Base-by-base conservation (phyloP, 768 basidiomycete genomes). In the Termitomyces sp. region DNA sequence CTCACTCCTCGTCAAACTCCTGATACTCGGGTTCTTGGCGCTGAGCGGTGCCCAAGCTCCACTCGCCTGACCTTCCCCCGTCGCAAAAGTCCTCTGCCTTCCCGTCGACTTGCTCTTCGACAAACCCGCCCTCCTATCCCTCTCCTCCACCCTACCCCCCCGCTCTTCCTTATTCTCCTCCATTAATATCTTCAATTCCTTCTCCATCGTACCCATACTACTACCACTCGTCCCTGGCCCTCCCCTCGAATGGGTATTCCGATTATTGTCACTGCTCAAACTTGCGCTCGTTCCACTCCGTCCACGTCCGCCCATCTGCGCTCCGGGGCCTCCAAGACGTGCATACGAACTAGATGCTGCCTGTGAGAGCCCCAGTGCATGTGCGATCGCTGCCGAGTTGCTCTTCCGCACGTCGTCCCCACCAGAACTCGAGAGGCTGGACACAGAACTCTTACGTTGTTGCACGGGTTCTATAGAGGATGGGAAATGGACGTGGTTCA, bases 171-270 rank as follows among this genome's bases (percentile, higher is more conserved):
- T 52, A n/a, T 48, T 53, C 36, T 80, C 76, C 60, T 80, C 78
- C 60, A 83, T 67, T 52, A 84, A 67, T 8, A 74, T 76, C 61
- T 80, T 82, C 76, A 86, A 73, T 33, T 79, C 78, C 48, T 47
- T 52, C 56, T 65, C 66, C 60, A 66, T 51, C 32, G 36, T 49
- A 13, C 70, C 67, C 48, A 60, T 60, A 41, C 61, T 58, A 60
- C 66, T 60, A 55, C 57, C 53, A 52, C 38, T 13, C 36, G 10
- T 38, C 24, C 24, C 50, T 4, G 3, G 6, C 45, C 58, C 65
- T 28, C 74, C 65, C 36, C 74, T 70, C n/a, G 69, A 71, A 58
- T 73, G 70, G 22, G 58, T 64, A 52, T 71, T 71, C 58, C 35
- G 20, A 53, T 72, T 68, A 54, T 71, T 73, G 50, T 20, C 66